A percentile compares a stretch with the other conserved stretches of the same genome.
Conservation (phyloP, 257 asterid species). For the Plantago elongata region DNA sequence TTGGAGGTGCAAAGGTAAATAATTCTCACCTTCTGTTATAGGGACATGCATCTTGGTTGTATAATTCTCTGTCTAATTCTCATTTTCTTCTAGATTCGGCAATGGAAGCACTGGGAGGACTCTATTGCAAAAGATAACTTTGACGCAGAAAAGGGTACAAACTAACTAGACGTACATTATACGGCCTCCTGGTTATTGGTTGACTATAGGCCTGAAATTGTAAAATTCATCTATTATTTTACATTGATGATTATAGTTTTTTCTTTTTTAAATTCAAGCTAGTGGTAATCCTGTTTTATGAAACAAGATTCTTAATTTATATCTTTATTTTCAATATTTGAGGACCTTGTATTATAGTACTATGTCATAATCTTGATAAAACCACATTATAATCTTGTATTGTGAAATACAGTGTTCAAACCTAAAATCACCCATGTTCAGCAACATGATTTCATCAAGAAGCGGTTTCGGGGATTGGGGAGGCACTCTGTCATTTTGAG, state of each 20-base stretch:
- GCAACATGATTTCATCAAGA: constrained; percentile 80
- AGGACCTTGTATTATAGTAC: neutral
- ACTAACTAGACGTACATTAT: neutral
- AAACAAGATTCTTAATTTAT: constrained; percentile 8
- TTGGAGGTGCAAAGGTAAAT: constrained; percentile 69
- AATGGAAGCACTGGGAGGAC: constrained; percentile 95
- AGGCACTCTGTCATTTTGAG: constrained; percentile 46
- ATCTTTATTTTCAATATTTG: neutral
- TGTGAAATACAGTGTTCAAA: constrained; percentile 42
- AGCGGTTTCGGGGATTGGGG: constrained; percentile 70
- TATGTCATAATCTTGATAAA: neutral
- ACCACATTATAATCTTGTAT: constrained; percentile 13
- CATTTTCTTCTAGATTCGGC: constrained; percentile 57
- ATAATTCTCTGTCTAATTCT: neutral
- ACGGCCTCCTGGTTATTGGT: neutral
- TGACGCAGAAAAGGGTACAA: constrained; percentile 45
- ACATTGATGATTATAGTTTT: neutral
- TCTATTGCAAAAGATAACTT: constrained; percentile 57
- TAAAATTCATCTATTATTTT: neutral
- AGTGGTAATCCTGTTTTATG: neutral
- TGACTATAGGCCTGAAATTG: constrained; percentile 11
- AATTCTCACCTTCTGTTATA: constrained; percentile 2
- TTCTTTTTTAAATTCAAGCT: neutral
- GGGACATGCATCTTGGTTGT: constrained; percentile 1
- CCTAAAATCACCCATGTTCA: constrained; percentile 75